These are phyloP conservation scores for Phoma sp. DNA, from an alignment of 2,329 filamentous ascomycete genomes.

Conservation along the genomic window DNA sequence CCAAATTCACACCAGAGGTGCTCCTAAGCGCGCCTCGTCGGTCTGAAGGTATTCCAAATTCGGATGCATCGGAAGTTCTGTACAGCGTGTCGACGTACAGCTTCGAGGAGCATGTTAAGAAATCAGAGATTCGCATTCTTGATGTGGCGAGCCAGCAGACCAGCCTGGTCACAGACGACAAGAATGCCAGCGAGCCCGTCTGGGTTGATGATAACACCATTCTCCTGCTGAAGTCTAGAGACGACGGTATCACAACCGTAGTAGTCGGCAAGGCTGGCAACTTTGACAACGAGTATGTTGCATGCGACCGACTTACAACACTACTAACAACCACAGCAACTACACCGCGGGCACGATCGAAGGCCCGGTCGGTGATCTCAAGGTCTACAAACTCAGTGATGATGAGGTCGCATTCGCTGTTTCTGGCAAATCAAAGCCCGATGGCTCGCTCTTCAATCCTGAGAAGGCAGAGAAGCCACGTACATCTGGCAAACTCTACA, in stretches of 20 bases:
- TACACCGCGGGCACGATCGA: constrained; percentile 55
- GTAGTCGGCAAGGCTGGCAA: constrained; percentile 43
- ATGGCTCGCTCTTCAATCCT: constrained; percentile 74
- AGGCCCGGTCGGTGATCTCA: constrained; percentile 58
- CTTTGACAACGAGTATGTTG: constrained; percentile 43
- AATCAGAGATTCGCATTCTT: constrained; percentile 73
- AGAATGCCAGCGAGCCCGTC: constrained; percentile 71
- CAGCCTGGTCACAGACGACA: constrained; percentile 69
- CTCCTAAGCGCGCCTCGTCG: constrained; percentile 78
- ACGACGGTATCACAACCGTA: constrained; percentile 51
- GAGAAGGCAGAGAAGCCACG: constrained; percentile 65
- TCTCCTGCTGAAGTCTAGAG: constrained; percentile 59
- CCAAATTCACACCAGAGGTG: constrained; percentile 78
- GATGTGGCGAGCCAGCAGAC: constrained; percentile 73
- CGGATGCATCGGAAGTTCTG: constrained; percentile 68
- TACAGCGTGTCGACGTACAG: constrained; percentile 80
- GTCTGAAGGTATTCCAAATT: constrained; percentile 73
- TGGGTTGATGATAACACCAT: constrained; percentile 78
- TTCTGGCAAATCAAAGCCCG: constrained; percentile 69
- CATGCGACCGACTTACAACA: neutral
- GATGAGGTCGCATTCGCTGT: constrained; percentile 55
- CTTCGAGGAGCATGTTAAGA: constrained; percentile 76
- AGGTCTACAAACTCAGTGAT: constrained; percentile 50
- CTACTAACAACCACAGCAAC: constrained; percentile 33
- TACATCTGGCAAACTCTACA: constrained; percentile 75